Evolutionary conservation across 2,329 filamentous ascomycete species (phyloP).

Genomic region (Aspergillus oerlinghausenensis): DNA sequence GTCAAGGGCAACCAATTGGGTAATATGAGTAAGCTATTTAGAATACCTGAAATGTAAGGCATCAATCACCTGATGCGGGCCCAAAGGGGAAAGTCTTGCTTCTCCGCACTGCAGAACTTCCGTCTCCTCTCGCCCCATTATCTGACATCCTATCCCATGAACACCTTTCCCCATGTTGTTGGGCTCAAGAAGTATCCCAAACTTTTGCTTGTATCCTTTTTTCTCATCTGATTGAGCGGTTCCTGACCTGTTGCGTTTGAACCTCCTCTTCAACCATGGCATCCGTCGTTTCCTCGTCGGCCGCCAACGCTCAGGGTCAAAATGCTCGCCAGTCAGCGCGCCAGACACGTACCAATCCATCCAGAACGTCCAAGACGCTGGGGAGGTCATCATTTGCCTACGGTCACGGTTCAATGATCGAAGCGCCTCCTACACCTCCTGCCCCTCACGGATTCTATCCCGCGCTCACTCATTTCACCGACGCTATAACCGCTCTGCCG

Average conservation of each 20-base stretch:
- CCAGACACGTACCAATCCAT: slow-evolving; percentile 47
- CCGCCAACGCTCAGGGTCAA: slow-evolving; percentile 24
- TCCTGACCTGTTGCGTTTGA: background rate
- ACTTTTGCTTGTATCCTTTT: background rate
- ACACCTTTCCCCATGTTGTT: slow-evolving; percentile 7
- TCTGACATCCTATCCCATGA: background rate
- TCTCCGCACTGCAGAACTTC: slow-evolving; percentile 15
- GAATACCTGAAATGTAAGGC: slow-evolving; percentile 8
- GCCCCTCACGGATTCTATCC: slow-evolving; percentile 55
- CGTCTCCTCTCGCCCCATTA: background rate
- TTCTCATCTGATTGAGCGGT: slow-evolving; percentile 8
- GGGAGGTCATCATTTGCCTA: slow-evolving; percentile 39
- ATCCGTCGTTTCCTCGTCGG: slow-evolving; percentile 26
- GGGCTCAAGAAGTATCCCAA: background rate
- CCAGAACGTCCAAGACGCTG: slow-evolving; percentile 44
- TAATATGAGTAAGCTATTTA: slow-evolving; percentile 5
- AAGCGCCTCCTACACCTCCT: slow-evolving; percentile 25
- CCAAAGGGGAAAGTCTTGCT: slow-evolving; percentile 11
- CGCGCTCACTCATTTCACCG: slow-evolving; percentile 72
- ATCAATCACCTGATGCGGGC: slow-evolving; percentile 13
- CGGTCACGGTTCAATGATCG: slow-evolving; percentile 27
- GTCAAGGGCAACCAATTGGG: slow-evolving; percentile 1
- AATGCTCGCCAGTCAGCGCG: slow-evolving; percentile 36
- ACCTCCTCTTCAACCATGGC: slow-evolving; percentile 7
- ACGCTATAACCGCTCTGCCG: slow-evolving; percentile 85